Evolutionary conservation across 352 stramenopile species (phyloP), one percentile per base, ranked within the genome.

Genomic region (Pythium periplocum): DNA sequence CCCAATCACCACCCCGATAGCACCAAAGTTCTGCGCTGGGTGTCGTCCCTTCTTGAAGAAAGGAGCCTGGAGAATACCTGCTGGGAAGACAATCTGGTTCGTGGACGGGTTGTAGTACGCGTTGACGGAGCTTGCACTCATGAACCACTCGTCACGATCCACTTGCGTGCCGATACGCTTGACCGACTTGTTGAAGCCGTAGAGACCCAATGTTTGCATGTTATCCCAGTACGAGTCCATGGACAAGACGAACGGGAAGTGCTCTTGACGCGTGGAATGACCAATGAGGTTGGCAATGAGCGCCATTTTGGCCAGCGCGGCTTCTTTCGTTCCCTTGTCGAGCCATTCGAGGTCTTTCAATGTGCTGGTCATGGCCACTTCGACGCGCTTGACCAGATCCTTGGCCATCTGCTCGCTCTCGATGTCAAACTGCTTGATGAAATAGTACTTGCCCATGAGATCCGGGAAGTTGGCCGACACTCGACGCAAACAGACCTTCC

Each of bases 31-130:
- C 2, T 93, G 86, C 7, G 90, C 86, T 36, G 90, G 71, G 40
- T 97, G 88, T 0, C 67, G 68, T 33, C 77, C 66, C 26, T 72
- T 73, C 43, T 90, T 68, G 54, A 98, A 98, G 53, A 98, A 98
- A 4, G 95, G 95, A 45, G 91, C 75, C 64, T 98, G 93, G 10
- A 98, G 58, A 53, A 98, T 98, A 1, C 91, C 95, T 3, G 95
- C 95, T 3, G 95, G 95, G 62, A 98, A 98, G 6, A 98, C 92
- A 56, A 98, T 98, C 63, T 98, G 89, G 62, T 94, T 94, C 5
- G 61, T 68, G 7, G 68, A 67, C 6, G 69, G 58, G 49, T 75
- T 71, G 63, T 95, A 90, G 63, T 90, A 95, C 30, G 89, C 94
- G 69, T 98, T 98, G 36, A 98, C 87, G 0, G 81, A 93, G 53